These are phyloP conservation scores for Petunia axillaris DNA, from an alignment of 257 asterid species.

Conservation along the genomic window DNA sequence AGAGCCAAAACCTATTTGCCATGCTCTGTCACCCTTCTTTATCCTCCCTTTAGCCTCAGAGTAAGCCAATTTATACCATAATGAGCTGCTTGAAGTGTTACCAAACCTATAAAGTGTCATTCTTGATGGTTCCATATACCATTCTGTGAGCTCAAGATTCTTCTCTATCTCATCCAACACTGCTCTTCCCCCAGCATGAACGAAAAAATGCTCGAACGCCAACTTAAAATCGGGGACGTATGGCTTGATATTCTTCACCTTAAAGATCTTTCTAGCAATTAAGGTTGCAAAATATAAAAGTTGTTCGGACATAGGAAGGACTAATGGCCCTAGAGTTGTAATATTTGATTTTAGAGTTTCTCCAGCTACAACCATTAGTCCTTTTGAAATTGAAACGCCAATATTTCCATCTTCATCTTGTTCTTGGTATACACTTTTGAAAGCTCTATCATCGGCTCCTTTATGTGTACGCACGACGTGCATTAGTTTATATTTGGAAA, in stretches of 20 bases:
- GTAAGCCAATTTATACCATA: conserved; percentile 39
- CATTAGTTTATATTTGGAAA: too few species aligned
- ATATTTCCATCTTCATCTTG: too few species aligned
- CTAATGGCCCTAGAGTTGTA: background rate
- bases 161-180: conserved; percentile 30
- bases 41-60: conserved; percentile 40
- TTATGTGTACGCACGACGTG: too few species aligned
- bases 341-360: too few species aligned
- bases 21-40: conserved; percentile 33
- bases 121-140: conserved; percentile 36
- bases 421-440: too few species aligned
- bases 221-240: conserved; percentile 32
- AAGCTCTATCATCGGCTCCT: too few species aligned
- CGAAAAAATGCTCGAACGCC: background rate
- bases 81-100: conserved; percentile 36
- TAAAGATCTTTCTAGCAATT: conserved; percentile 10
- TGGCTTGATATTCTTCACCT: background rate
- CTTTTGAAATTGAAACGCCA: too few species aligned
- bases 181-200: conserved; percentile 6
- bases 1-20: conserved; percentile 37
- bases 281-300: too few species aligned
- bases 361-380: too few species aligned
- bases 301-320: too few species aligned
- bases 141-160: conserved; percentile 28
- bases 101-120: background rate